Evolutionary conservation across 768 basidiomycete genomes (phyloP), one percentile per base, ranked within the genome.

Genomic region (Boletus subparvulus): DNA sequence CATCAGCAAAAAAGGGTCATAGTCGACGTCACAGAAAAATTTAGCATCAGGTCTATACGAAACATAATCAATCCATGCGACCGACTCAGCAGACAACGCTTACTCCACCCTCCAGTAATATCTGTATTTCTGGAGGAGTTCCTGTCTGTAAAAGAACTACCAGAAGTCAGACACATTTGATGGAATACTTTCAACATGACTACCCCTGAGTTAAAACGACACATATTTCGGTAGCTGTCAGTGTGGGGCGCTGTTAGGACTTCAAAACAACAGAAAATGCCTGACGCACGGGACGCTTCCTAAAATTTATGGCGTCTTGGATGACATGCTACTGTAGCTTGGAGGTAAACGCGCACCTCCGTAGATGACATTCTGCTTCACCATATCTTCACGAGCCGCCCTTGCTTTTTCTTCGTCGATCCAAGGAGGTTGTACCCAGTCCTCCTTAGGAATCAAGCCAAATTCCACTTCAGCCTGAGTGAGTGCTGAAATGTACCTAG

Each of bases 41-140:
- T 86, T 84, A 53, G 94, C 84, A 54, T 80, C 80, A 7, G 94
- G 92, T 62, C 88, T 90, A 52, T 39, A 60, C 8, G 26, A 39
- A 40, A 33, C 21, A 19, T 48, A 19, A 49, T 52, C 37, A 64
- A 46, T 35, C 56, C 66, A 53, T 44, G 28, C 36, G 40, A 41
- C n/a, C 13, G 28, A 33, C 35, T 49, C 32, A 13, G 19, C 46
- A 39, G 21, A 16, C n/a, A 6, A 39, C 8, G 74, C 88, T 69
- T 65, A 91, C 87, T 94, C 92, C 30, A 95, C 83, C 61, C 92
- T 86, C 92, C 92, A 95, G 72, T 95, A 94, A 72, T 92, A 95
- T 43, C 84, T 83, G 71, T 87, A 94, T 32, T 83, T 76, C 60
- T 86, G 79, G 45, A 95, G 74, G 10, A 95, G 73, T 55, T 87